Conservation (phyloP, 352 stramenopile species). For the Phytophthora palmivora region DNA sequence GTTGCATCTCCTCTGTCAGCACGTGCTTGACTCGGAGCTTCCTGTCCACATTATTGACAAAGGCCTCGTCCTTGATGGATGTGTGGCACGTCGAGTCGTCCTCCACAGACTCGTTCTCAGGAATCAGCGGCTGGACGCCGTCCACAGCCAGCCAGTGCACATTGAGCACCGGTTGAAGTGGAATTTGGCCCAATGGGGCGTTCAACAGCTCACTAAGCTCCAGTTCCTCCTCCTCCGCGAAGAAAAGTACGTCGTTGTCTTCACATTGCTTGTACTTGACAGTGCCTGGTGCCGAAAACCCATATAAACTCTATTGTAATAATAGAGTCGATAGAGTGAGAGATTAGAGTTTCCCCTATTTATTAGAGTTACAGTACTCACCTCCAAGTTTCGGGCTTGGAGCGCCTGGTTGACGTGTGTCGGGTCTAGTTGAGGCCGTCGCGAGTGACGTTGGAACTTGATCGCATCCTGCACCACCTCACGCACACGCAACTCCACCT, state of each 20-base stretch:
- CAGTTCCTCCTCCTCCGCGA: constrained; percentile 79
- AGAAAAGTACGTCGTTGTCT: constrained; percentile 66
- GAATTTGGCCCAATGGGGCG: constrained; percentile 73
- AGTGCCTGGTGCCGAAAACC: constrained; percentile 61
- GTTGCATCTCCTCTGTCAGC: constrained; percentile 89
- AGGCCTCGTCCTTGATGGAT: constrained; percentile 81
- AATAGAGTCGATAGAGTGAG: constrained; percentile 2
- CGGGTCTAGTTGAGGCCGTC: constrained; percentile 61
- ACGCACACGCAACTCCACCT: constrained; percentile 84
- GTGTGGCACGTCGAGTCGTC: constrained; percentile 73
- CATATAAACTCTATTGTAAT: constrained; percentile 70
- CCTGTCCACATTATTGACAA: constrained; percentile 69
- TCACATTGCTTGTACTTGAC: constrained; percentile 71
- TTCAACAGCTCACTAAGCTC: constrained; percentile 77
- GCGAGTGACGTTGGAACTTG: constrained; percentile 84
- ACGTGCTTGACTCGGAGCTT: constrained; percentile 89
- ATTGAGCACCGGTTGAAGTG: constrained; percentile 74
- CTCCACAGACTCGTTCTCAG: constrained; percentile 84
- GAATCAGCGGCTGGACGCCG: constrained; percentile 82
- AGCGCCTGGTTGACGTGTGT: constrained; percentile 84
- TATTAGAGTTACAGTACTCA: constrained; percentile 2
- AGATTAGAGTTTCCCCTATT: not conserved
- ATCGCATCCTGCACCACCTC: constrained; percentile 87
- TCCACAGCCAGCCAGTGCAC: constrained; percentile 88
- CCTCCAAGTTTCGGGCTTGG: constrained; percentile 75